These are phyloP conservation scores for Arthroderma sp. DNA, from an alignment of 2,329 filamentous ascomycete species.

Conservation along the genomic window DNA sequence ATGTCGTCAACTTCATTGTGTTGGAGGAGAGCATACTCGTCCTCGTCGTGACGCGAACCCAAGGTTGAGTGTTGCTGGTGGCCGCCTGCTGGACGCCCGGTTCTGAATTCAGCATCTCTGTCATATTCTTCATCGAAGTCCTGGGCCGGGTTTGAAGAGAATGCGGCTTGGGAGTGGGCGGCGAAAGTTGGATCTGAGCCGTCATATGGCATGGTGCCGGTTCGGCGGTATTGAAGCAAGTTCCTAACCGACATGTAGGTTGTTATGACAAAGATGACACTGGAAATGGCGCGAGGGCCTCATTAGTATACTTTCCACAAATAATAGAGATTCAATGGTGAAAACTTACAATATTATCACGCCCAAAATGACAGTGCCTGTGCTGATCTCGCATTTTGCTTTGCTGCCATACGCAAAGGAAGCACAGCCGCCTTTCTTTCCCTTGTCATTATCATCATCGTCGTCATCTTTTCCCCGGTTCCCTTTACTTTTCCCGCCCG, in stretches of 20 bases:
- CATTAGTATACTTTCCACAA: no score
- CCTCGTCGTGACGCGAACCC: constrained; percentile 35
- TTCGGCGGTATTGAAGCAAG: constrained; percentile 43
- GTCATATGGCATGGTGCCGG: constrained; percentile 40
- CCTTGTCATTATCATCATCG: constrained; percentile 24
- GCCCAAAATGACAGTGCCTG: constrained; percentile 43
- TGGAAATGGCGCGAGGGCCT: constrained; percentile 14
- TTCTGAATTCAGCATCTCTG: constrained; percentile 26
- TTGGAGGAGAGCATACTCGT: constrained; percentile 39
- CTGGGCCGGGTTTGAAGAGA: constrained; percentile 33
- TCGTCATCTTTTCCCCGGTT: constrained; percentile 23
- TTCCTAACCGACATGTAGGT: constrained; percentile 42
- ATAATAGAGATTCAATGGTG: not conserved
- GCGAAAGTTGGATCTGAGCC: constrained; percentile 35
- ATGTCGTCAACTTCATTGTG: constrained; percentile 33
- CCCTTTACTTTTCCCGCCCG: constrained; percentile 40
- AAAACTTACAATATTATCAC: constrained; percentile 42
- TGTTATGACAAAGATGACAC: constrained; percentile 42
- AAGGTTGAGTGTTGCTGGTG: constrained; percentile 23
- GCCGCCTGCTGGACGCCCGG: constrained; percentile 27
- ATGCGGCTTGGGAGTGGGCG: constrained; percentile 35
- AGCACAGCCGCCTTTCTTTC: constrained; percentile 38
- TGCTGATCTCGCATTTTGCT: constrained; percentile 44
- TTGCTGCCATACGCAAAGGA: constrained; percentile 43
- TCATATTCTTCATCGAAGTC: constrained; percentile 33